Base-by-base conservation (phyloP, 768 basidiomycete species). In the Tephrocybe rancida region DNA sequence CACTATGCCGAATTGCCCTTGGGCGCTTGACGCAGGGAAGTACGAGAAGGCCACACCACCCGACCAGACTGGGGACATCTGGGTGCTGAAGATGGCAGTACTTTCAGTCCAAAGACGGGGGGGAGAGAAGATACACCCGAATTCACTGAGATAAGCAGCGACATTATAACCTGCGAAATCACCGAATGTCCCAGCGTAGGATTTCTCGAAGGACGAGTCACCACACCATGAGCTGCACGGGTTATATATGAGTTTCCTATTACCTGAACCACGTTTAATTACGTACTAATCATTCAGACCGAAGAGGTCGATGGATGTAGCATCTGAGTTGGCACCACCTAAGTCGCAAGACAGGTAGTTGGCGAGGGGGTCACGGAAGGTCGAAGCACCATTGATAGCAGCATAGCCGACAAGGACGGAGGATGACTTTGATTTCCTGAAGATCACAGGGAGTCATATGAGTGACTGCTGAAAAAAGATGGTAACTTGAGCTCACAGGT, bases 21-120 rank as follows among this genome's bases (percentile, higher is more conserved):
- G 73, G 7, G 77, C 82, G 59, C 86, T 87, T n/a, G 64, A 43
- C 18, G 91, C 91, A 1, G 90, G 88, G 82, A 96, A 95, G 70
- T 95, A 96, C 44, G 86, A 87, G 70, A 92, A 93, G 3, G 94
- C 93, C 48, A 96, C 60, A 48, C 91, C 94, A 56, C 95, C 95
- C 27, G 90, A 93, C 86, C 89, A 96, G 45, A 88, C 85, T 50
- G 84, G 70, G 18, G 85, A 79, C 83, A 95, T 91, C 6, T 87
- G 69, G 10, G 79, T 66, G 55, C 87, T 80, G 67, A 91, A 90
- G 24, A 96, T 76, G 24, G 87, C 83, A 43, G 69, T 76, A 13
- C 85, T 82, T 67, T 97, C 95, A 30, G 85, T 86, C 92, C 92
- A 97, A 29, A 85, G 72, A 62, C 89, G 84, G 44, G 90, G 77